phyloP scores from a whole-genome alignment of 208 protist species.

The Kentomonas sorsogonicus region DNA sequence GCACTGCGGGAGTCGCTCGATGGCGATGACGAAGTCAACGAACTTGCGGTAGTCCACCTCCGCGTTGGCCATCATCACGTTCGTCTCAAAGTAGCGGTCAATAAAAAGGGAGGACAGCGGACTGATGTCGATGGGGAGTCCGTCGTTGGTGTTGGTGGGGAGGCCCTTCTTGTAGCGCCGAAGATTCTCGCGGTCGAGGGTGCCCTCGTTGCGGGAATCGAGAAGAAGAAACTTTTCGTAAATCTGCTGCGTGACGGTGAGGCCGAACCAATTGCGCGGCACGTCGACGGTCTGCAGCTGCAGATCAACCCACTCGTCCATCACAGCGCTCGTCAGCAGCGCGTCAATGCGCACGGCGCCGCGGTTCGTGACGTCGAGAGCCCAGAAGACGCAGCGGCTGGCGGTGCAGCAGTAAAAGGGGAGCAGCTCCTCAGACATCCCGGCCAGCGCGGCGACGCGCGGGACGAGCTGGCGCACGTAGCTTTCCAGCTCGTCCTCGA shows the following conservation, averaged over 20 bases:
- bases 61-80: slow-evolving; percentile 71
- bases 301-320: slow-evolving; percentile 87
- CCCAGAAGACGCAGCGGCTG: slow-evolving; percentile 88
- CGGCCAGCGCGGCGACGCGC: slow-evolving; percentile 59
- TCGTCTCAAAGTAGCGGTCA: slow-evolving; percentile 88
- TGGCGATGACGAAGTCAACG: slow-evolving; percentile 90
- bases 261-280: slow-evolving; percentile 79
- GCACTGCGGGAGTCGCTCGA: slow-evolving; percentile 78
- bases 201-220: slow-evolving; percentile 77
- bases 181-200: slow-evolving; percentile 75
- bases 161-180: slow-evolving; percentile 82
- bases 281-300: slow-evolving; percentile 77
- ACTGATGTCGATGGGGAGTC: slow-evolving; percentile 58
- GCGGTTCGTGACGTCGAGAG: slow-evolving; percentile 67
- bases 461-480: slow-evolving; percentile 79
- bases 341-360: slow-evolving; percentile 74
- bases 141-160: slow-evolving; percentile 79
- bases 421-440: slow-evolving; percentile 46
- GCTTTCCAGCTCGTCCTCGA: slow-evolving; percentile 84
- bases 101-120: slow-evolving; percentile 83
- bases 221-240: slow-evolving; percentile 87
- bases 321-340: slow-evolving; percentile 67
- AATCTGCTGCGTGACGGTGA: slow-evolving; percentile 60
- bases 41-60: slow-evolving; percentile 92
- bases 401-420: slow-evolving; percentile 89